phyloP scores from a whole-genome alignment of 495 filamentous ascomycete species.

The Hyaloscypha bicolor region DNA sequence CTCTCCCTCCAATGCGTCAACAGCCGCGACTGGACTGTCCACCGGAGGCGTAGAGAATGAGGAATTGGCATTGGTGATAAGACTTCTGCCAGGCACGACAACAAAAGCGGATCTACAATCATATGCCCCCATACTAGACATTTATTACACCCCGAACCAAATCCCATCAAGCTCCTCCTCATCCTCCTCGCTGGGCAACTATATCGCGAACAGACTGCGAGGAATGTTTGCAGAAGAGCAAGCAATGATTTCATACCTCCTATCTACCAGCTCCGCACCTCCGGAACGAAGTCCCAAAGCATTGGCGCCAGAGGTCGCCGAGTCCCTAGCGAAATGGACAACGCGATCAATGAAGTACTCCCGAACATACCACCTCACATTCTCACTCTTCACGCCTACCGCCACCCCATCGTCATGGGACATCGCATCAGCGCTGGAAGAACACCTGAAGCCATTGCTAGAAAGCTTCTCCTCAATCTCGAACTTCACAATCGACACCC shows the following conservation, averaged over 20 bases:
- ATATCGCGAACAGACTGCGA: constrained; percentile 78
- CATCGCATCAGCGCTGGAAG: constrained; percentile 77
- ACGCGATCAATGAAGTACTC: constrained; percentile 88
- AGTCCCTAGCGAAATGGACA: constrained; percentile 57
- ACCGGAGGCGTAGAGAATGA: constrained; percentile 35
- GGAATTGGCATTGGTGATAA: constrained; percentile 63
- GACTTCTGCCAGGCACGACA: constrained; percentile 65
- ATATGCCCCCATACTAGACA: constrained; percentile 71
- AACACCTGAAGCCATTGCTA: constrained; percentile 82
- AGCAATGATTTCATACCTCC: constrained; percentile 80
- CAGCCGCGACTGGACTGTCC: constrained; percentile 8
- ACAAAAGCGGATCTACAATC: constrained; percentile 64
- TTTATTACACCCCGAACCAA: constrained; percentile 77
- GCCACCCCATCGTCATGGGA: constrained; percentile 85
- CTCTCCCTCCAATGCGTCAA: constrained; percentile 40
- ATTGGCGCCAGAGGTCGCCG: constrained; percentile 43
- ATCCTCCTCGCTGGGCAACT: constrained; percentile 75
- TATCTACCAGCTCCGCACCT: constrained; percentile 61
- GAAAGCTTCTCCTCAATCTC: constrained; percentile 77
- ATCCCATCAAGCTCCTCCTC: constrained; percentile 68
- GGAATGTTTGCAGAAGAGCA: constrained; percentile 86
- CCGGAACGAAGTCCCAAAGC: constrained; percentile 46
- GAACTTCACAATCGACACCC: constrained; percentile 96
- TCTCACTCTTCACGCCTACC: constrained; percentile 87
- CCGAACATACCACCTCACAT: constrained; percentile 92